Evolutionary conservation across 139 green algal genomes (phyloP), one percentile per base, ranked within the genome.

Genomic region (Tetradesmus lagerheimii): DNA sequence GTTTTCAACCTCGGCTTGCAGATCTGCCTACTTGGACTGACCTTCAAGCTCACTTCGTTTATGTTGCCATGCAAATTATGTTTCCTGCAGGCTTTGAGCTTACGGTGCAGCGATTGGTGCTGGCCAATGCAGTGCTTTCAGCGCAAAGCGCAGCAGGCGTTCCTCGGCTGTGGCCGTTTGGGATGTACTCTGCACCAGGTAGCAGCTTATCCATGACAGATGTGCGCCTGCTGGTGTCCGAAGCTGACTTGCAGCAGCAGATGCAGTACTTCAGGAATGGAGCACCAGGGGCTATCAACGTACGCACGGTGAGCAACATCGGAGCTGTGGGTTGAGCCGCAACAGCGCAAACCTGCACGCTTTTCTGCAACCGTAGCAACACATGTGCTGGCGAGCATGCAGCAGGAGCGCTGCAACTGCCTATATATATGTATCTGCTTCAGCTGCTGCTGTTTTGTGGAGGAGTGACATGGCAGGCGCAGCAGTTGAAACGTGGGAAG

Each of bases 101-200:
- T 8, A 41, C 39, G 14, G 3, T 88, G 83, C 37, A 64, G 83
- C 83, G 83, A 12, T 11, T 88, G 37, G 64, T 88, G n/a, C 64
- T 88, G 8, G 38, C 12, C 2, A 64, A 64, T 64, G 64, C 25
- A 11, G 64, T 31, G n/a, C 23, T 88, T 8, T 12, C 38, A 31
- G 27, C 8, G n/a, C 62, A 50, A 14, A 38, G 14, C 23, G 62
- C 83, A n/a, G 62, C 62, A 27, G 53, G 34, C 14, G 38, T 31
- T 38, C 62, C 83, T 1, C 20, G n/a, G 38, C 31, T 88, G 62
- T 80, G 38, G 62, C 83, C 83, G 6, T 4, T 66, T 12, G 71
- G 71, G 14, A 62, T 80, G 83, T 80, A 77, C 14, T 31, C 64
- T 41, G 64, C 64, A 20, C 11, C 47, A 1, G 38, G 29, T 4